Conservation (phyloP, 495 filamentous ascomycete species). For the Penicillium soppii region DNA sequence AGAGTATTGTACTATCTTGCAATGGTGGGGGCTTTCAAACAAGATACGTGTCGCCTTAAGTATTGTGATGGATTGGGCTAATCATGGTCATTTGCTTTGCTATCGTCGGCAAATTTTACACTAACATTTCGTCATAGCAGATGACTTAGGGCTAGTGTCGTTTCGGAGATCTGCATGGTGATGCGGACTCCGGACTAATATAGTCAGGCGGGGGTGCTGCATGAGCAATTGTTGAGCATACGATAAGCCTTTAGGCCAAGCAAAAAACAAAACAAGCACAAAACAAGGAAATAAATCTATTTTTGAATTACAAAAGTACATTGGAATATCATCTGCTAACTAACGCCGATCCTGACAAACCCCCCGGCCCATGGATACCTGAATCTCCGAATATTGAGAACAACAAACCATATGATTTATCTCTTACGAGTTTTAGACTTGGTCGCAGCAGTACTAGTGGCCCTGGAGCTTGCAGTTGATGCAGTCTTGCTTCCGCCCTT, state of each 20-base stretch:
- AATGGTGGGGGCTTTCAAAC: not conserved
- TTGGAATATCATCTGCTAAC: constrained; percentile 15
- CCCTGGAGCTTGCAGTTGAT: constrained; percentile 53
- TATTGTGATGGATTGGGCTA: not conserved
- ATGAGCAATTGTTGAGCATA: not conserved
- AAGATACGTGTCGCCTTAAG: not conserved
- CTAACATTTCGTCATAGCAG: constrained; percentile 20
- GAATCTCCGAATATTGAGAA: constrained; percentile 9
- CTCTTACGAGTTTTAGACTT: constrained; percentile 53
- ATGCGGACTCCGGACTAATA: constrained; percentile 3
- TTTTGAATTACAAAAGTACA: constrained; percentile 20
- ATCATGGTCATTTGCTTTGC: not conserved
- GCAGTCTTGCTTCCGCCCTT: constrained; percentile 55
- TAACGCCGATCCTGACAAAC: constrained; percentile 22
- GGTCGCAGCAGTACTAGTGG: constrained; percentile 50
- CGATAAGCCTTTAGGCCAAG: constrained; percentile 17
- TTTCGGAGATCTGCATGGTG: constrained; percentile 21
- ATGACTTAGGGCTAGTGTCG: constrained; percentile 9
- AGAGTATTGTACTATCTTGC: not conserved
- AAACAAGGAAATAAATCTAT: constrained; percentile 16
- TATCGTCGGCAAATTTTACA: not conserved
- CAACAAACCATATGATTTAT: constrained; percentile 24
- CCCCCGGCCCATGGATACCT: not conserved
- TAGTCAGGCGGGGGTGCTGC: not conserved
- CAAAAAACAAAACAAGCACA: not conserved